Conservation (phyloP, 2,329 filamentous ascomycete species). For the Nakataea oryzae region DNA sequence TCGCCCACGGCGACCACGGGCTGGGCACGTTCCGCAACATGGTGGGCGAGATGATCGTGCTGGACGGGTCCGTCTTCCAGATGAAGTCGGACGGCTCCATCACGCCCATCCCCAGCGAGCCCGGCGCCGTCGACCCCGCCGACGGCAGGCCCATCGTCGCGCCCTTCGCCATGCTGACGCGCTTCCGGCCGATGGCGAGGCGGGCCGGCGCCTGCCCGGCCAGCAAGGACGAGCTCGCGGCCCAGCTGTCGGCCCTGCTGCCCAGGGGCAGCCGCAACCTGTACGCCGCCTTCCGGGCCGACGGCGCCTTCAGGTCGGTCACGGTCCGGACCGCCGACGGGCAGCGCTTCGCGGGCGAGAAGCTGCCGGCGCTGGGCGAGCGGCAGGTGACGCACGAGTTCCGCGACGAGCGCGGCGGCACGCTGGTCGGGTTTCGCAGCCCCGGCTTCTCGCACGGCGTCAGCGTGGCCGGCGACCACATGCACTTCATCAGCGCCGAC, state of each 20-base stretch:
- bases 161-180: slow-evolving; percentile 22
- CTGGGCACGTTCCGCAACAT: slow-evolving; percentile 23
- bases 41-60: slow-evolving; percentile 23
- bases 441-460: slow-evolving; percentile 21
- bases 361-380: slow-evolving; percentile 16
- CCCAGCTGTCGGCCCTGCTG: slow-evolving; percentile 13
- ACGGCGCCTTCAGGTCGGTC: slow-evolving; percentile 17
- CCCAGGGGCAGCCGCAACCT: slow-evolving; percentile 15
- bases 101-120: neutral
- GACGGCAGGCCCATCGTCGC: slow-evolving; percentile 12
- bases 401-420: slow-evolving; percentile 12
- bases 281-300: slow-evolving; percentile 18
- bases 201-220: slow-evolving; percentile 5
- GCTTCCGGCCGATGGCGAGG: slow-evolving; percentile 16
- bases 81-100: slow-evolving; percentile 23
- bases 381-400: slow-evolving; percentile 19
- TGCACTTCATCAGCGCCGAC: slow-evolving; percentile 23
- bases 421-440: slow-evolving; percentile 20
- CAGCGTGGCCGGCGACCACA: slow-evolving; percentile 21
- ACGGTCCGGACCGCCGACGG: slow-evolving; percentile 20
- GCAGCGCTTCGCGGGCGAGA: slow-evolving; percentile 16
- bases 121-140: slow-evolving; percentile 11
- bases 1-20: slow-evolving; percentile 21
- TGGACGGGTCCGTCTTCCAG: slow-evolving; percentile 20
- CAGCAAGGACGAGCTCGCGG: slow-evolving; percentile 16